Conservation (phyloP, 2,329 filamentous ascomycete species). For the Hansfordia pulvinata region DNA sequence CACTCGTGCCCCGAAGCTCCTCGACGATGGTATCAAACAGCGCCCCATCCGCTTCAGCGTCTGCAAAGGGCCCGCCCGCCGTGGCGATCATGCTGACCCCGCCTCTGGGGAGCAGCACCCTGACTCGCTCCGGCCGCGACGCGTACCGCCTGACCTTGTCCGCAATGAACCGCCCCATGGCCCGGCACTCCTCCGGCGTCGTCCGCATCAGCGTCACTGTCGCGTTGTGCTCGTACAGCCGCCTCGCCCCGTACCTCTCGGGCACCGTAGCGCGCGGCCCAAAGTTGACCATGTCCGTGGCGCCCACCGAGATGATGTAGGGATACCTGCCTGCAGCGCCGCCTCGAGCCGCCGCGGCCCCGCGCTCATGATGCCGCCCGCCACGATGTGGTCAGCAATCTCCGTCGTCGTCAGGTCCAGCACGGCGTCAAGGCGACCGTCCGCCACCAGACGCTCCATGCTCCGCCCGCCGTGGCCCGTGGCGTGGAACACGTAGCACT, state of each 20-base stretch:
- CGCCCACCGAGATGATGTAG: slow-evolving; percentile 32
- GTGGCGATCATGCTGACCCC: slow-evolving; percentile 49
- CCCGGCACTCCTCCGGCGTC: slow-evolving; percentile 36
- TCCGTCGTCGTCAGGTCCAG: slow-evolving; percentile 63
- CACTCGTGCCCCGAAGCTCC: slow-evolving; percentile 31
- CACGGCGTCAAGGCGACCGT: slow-evolving; percentile 47
- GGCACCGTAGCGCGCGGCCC: slow-evolving; percentile 42
- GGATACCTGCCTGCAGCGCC: slow-evolving; percentile 41
- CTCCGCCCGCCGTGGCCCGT: slow-evolving; percentile 55
- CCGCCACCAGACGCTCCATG: slow-evolving; percentile 50
- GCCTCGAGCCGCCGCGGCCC: slow-evolving; percentile 42
- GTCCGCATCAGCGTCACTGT: slow-evolving; percentile 55
- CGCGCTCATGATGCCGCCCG: slow-evolving; percentile 51
- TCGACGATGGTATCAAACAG: slow-evolving; percentile 37
- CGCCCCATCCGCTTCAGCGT: slow-evolving; percentile 25
- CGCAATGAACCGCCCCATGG: slow-evolving; percentile 42
- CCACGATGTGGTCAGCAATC: slow-evolving; percentile 46
- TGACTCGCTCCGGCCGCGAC: slow-evolving; percentile 23
- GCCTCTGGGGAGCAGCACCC: slow-evolving; percentile 44
- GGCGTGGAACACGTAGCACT: slow-evolving; percentile 56
- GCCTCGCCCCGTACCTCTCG: slow-evolving; percentile 32
- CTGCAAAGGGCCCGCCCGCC: slow-evolving; percentile 36
- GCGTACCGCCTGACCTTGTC: slow-evolving; percentile 31
- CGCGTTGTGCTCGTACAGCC: slow-evolving; percentile 51
- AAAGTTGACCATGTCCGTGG: slow-evolving; percentile 51